A percentile compares a stretch with the other conserved stretches of the same genome.
These are phyloP conservation scores for Monosporascus sp. DNA, from an alignment of 2,329 filamentous ascomycete species.

Conservation along the genomic window DNA sequence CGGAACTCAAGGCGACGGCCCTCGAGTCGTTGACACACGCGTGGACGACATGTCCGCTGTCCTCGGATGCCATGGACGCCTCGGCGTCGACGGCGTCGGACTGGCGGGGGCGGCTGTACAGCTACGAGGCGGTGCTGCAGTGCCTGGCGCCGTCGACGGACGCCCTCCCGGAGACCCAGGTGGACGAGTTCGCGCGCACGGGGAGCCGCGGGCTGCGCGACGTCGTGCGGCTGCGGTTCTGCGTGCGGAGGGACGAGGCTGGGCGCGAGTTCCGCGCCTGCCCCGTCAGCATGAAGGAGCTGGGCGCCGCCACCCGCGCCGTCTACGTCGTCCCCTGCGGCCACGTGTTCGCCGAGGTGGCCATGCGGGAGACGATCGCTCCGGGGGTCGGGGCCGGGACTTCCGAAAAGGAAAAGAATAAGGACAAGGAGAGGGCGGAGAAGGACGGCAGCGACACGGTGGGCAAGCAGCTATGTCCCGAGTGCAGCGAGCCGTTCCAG, in stretches of 20 bases:
- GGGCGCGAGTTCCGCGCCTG: constrained; percentile 64
- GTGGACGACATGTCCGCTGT: constrained; percentile 87
- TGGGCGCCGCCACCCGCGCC: constrained; percentile 73
- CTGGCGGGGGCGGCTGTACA: constrained; percentile 79
- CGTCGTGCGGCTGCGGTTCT: constrained; percentile 80
- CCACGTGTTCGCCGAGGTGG: constrained; percentile 85
- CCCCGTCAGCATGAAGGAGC: constrained; percentile 78
- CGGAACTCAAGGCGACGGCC: constrained; percentile 83
- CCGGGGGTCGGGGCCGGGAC: constrained; percentile 6
- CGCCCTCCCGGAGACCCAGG: constrained; percentile 36
- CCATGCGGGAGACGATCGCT: constrained; percentile 68
- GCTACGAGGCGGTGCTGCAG: constrained; percentile 83
- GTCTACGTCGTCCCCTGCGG: constrained; percentile 94
- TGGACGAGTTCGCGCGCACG: constrained; percentile 38
- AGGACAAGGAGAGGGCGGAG: background rate
- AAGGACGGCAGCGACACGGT: constrained; percentile 28
- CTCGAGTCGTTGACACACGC: constrained; percentile 80
- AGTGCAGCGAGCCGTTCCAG: constrained; percentile 73
- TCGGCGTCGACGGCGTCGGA: constrained; percentile 74
- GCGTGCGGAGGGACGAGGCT: constrained; percentile 35
- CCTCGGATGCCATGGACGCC: constrained; percentile 63
- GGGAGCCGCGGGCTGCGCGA: constrained; percentile 80
- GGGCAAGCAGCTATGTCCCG: constrained; percentile 54
- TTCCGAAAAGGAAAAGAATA: background rate
- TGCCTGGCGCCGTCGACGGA: constrained; percentile 51